Percentiles rank a stretch among this genome's conserved stretches.
Evolutionary conservation across 1,139 yeast species (phyloP).

Genomic region (Oligophagozyma castellii): DNA sequence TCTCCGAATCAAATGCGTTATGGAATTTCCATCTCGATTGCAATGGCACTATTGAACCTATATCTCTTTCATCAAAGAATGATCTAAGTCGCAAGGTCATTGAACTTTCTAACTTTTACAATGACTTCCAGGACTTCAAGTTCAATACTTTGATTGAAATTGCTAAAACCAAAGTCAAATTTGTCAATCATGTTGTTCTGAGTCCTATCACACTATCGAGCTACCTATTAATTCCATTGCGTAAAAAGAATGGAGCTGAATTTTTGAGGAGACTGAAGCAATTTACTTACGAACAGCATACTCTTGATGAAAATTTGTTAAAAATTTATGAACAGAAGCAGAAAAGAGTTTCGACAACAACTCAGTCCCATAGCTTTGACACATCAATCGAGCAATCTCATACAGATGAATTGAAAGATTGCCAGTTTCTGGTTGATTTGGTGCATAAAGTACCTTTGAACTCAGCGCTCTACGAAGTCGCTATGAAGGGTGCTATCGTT

Average conservation of each 20-base stretch:
- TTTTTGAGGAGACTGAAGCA: constrained; percentile 15
- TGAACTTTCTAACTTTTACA: constrained; percentile 2
- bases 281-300: constrained; percentile 18
- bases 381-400: background rate
- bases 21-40: constrained; percentile 32
- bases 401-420: constrained; percentile 1
- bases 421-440: constrained; percentile 8
- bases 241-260: constrained; percentile 14
- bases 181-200: constrained; percentile 11
- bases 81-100: constrained; percentile 6
- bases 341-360: background rate
- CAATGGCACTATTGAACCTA: constrained; percentile 8
- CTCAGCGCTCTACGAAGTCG: constrained; percentile 44
- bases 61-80: background rate
- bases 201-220: constrained; percentile 12
- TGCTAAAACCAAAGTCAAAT: constrained; percentile 9
- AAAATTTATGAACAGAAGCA: constrained; percentile 3
- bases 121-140: constrained; percentile 11
- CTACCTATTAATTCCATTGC: constrained; percentile 18
- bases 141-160: constrained; percentile 8
- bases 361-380: background rate
- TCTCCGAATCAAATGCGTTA: constrained; percentile 70
- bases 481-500: constrained; percentile 51
- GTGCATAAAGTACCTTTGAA: constrained; percentile 26
- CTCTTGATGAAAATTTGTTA: constrained; percentile 9